Evolutionary conservation across 2,329 filamentous ascomycete genomes (phyloP).

Genomic region (Verticillium klebahnii): DNA sequence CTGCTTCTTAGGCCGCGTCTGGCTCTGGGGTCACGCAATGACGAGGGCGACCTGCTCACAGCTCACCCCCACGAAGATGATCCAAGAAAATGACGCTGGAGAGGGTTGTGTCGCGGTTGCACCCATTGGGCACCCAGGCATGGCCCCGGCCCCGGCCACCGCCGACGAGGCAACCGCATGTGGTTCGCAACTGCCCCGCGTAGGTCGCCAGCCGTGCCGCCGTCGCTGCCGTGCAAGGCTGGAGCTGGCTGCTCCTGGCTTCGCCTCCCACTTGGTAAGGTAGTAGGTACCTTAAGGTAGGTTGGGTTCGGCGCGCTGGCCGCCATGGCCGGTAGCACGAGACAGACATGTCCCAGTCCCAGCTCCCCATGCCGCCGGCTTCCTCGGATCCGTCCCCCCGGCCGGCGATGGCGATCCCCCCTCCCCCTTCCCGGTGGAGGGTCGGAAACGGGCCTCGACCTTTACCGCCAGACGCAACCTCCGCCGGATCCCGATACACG

Average conservation of each 20-base stretch:
- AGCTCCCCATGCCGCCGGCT: background rate
- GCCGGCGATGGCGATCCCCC: background rate
- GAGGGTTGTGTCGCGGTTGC: background rate
- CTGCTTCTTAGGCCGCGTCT: background rate
- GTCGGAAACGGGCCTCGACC: background rate
- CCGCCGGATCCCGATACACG: background rate
- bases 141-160: background rate
- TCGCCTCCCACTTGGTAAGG: too few species aligned
- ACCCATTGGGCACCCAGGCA: background rate
- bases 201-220: background rate
- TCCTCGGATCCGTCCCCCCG: background rate
- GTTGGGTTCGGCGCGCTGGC: too few species aligned
- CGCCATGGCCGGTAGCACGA: too few species aligned
- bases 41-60: background rate
- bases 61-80: background rate
- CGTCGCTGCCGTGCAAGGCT: background rate
- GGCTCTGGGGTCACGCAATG: background rate
- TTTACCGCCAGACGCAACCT: background rate
- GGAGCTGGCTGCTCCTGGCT: background rate
- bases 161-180: background rate
- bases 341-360: too few species aligned
- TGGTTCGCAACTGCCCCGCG: background rate
- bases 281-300: too few species aligned
- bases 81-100: background rate
- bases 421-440: background rate